Percentiles rank a stretch among this genome's conserved stretches.
phyloP scores from a whole-genome alignment of 2,329 filamentous ascomycete genomes.

The Lojkania enalia region DNA sequence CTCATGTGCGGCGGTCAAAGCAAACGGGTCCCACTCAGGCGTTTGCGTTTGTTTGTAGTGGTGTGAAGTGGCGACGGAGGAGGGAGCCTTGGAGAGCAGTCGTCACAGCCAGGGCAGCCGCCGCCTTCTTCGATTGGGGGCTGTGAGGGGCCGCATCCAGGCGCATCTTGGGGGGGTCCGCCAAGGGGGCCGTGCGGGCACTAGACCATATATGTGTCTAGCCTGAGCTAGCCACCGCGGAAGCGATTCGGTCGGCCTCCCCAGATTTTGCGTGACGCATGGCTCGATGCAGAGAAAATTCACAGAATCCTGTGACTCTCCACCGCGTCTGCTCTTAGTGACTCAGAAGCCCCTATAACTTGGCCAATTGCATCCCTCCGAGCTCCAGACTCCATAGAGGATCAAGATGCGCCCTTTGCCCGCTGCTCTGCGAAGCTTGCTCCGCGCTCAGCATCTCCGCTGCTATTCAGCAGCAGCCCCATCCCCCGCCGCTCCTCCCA shows the following conservation, averaged over 20 bases:
- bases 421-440: constrained; percentile 35
- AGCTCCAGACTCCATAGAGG: constrained; percentile 8
- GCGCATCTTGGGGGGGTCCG: too few relatives aligned
- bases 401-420: constrained; percentile 38
- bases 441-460: constrained; percentile 29
- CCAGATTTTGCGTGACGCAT: constrained; percentile 9
- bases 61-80: not conserved
- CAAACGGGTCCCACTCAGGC: too few relatives aligned
- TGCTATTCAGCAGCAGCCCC: constrained; percentile 30
- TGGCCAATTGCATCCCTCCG: constrained; percentile 13
- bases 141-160: too few relatives aligned
- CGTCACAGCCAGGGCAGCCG: constrained; percentile 5
- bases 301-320: constrained; percentile 24
- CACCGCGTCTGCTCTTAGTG: not conserved
- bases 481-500: constrained; percentile 45
- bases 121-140: too few relatives aligned
- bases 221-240: not conserved
- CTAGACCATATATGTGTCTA: not conserved
- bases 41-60: constrained; percentile 3
- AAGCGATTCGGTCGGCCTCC: not conserved
- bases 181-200: constrained; percentile 2
- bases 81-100: constrained; percentile 3
- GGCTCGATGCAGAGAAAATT: constrained; percentile 14
- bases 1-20: constrained; percentile 15
- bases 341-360: constrained; percentile 11